A percentile compares a stretch with the other conserved stretches of the same genome.
phyloP scores from a whole-genome alignment of 176 grass and related monocot species.

The Canna indica region DNA sequence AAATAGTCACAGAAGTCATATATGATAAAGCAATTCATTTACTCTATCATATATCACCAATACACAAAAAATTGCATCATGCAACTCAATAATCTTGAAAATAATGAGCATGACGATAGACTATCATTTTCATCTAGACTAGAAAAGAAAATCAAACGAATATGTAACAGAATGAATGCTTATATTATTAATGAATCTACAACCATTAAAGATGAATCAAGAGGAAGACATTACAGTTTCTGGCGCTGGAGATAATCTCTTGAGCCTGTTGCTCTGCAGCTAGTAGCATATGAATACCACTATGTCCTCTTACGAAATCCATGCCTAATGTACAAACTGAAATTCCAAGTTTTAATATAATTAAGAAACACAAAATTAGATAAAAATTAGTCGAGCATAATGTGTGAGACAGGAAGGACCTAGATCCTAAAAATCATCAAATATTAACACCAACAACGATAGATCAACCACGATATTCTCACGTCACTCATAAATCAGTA shows the following conservation, averaged over 20 bases:
- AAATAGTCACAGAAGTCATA: no score
- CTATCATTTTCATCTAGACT: background rate
- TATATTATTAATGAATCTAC: background rate
- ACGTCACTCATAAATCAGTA: no score
- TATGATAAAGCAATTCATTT: background rate
- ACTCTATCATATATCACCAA: background rate
- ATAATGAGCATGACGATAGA: background rate
- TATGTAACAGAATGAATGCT: background rate
- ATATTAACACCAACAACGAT: background rate
- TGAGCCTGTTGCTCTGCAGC: slow-evolving; percentile 9
- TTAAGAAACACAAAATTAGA: background rate
- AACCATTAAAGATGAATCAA: background rate
- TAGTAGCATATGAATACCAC: slow-evolving; percentile 6
- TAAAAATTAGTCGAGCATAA: background rate
- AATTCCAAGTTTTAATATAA: background rate
- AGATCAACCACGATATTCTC: no score
- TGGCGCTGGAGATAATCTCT: background rate
- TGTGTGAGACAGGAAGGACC: no score
- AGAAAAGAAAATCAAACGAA: no score
- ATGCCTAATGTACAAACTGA: background rate
- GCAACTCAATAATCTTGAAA: background rate
- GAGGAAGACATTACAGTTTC: slow-evolving; percentile 9
- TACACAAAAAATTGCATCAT: background rate
- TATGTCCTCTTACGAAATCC: slow-evolving; percentile 2
- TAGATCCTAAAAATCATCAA: background rate